Percentiles rank a stretch among this genome's conserved stretches.
phyloP scores from a whole-genome alignment of 2,329 filamentous ascomycete species.

The Neonectria punicea region DNA sequence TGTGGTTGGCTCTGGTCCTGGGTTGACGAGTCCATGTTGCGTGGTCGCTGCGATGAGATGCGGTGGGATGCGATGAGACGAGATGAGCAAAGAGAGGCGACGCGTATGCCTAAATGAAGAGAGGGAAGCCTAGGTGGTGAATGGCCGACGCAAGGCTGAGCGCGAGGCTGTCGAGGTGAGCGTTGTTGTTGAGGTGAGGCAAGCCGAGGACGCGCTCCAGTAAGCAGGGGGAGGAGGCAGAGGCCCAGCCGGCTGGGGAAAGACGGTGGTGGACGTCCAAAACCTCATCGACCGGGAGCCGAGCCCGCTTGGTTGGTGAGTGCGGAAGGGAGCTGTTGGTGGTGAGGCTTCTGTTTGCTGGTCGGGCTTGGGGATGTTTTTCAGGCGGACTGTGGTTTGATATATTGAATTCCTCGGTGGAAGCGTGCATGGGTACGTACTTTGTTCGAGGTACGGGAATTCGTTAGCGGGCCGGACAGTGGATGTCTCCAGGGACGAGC shows the following conservation, averaged over 20 bases:
- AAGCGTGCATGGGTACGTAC: slow-evolving; percentile 1
- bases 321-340: neutral
- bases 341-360: neutral
- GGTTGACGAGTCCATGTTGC: slow-evolving; percentile 34
- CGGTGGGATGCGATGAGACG: neutral
- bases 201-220: slow-evolving; percentile 26
- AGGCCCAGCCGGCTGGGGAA: slow-evolving; percentile 39
- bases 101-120: neutral
- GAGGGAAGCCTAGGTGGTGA: neutral
- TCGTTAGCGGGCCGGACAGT: slow-evolving; percentile 16
- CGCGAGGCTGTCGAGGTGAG: slow-evolving; percentile 27
- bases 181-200: slow-evolving; percentile 35
- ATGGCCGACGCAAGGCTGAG: slow-evolving; percentile 32
- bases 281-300: slow-evolving; percentile 25
- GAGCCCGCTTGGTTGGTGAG: slow-evolving; percentile 4
- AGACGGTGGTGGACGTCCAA: slow-evolving; percentile 16
- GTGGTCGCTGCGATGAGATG: neutral
- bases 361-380: neutral
- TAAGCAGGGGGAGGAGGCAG: slow-evolving; percentile 16
- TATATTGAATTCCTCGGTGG: slow-evolving; percentile 14
- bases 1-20: slow-evolving; percentile 21
- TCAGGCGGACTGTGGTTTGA: slow-evolving; percentile 5
- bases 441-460: neutral
- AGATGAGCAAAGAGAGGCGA: neutral
- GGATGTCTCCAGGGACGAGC: neutral